Evolutionary conservation across 495 filamentous ascomycete genomes (phyloP).

Genomic region (Sabuloglossum arenarium): DNA sequence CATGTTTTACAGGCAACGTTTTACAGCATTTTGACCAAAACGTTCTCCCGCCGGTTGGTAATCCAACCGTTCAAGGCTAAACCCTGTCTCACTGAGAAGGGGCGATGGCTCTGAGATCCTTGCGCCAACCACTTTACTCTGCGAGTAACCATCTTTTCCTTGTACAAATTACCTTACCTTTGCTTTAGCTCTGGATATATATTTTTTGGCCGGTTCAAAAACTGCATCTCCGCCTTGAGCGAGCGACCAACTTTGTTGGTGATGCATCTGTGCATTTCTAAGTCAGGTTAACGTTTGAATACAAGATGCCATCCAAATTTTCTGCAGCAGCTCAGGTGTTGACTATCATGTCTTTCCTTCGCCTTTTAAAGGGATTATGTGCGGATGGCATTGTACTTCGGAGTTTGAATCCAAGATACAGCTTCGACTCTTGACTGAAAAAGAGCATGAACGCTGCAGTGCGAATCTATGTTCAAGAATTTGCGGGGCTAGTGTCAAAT

Average conservation of each 20-base stretch:
- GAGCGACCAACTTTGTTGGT: neutral
- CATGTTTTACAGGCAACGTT: slow-evolving; percentile 35
- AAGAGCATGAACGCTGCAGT: no score
- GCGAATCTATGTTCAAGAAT: no score
- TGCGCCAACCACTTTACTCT: neutral
- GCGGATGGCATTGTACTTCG: neutral
- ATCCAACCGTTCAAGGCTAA: slow-evolving; percentile 9
- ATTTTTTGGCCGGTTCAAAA: neutral
- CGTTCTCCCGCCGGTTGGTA: slow-evolving; percentile 30
- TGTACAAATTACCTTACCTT: neutral
- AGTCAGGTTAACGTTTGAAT: neutral
- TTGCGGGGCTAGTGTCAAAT: no score
- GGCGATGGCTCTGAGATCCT: neutral
- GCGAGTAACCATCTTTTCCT: neutral
- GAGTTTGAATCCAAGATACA: neutral
- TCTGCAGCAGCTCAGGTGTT: neutral
- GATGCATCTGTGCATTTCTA: neutral
- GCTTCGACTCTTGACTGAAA: no score
- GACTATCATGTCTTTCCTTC: neutral
- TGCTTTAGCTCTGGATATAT: neutral
- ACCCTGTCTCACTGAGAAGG: neutral
- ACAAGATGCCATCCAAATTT: neutral
- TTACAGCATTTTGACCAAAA: slow-evolving; percentile 42
- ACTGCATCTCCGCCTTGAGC: neutral
- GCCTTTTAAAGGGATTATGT: neutral